Percentiles rank a stretch among this genome's conserved stretches.
These are phyloP conservation scores for Trametes elegans DNA, from an alignment of 768 basidiomycete genomes.

Conservation along the genomic window DNA sequence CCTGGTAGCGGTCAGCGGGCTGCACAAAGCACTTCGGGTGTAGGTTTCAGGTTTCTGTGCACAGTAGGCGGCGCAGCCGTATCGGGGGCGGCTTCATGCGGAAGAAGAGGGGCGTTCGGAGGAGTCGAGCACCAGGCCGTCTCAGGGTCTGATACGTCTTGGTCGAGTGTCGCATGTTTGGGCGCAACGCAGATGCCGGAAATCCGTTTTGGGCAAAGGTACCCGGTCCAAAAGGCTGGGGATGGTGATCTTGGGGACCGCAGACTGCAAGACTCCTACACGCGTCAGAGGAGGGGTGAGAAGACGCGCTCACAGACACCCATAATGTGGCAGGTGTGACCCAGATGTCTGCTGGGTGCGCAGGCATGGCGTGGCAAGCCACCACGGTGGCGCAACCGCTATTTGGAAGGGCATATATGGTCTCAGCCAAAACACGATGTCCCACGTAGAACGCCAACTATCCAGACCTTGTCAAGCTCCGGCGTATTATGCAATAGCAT, in stretches of 20 bases:
- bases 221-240: neutral
- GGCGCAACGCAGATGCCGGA: neutral
- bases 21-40: too few relatives aligned
- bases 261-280: too few relatives aligned
- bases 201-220: neutral
- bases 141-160: neutral
- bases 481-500: neutral
- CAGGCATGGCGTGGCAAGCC: neutral
- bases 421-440: neutral
- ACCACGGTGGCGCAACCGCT: neutral
- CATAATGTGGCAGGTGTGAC: neutral
- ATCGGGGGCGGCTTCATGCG: too few relatives aligned
- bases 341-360: neutral
- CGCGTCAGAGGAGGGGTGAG: neutral
- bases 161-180: too few relatives aligned
- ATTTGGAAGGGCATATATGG: neutral
- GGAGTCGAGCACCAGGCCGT: neutral
- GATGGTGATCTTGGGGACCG: neutral
- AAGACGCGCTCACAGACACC: constrained; percentile 4
- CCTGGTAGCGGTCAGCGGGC: too few relatives aligned
- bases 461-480: neutral
- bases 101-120: too few relatives aligned
- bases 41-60: too few relatives aligned
- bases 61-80: neutral
- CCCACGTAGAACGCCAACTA: neutral